phyloP scores from a whole-genome alignment of 2,329 filamentous ascomycete species.

The Stachybotrys echinatus region DNA sequence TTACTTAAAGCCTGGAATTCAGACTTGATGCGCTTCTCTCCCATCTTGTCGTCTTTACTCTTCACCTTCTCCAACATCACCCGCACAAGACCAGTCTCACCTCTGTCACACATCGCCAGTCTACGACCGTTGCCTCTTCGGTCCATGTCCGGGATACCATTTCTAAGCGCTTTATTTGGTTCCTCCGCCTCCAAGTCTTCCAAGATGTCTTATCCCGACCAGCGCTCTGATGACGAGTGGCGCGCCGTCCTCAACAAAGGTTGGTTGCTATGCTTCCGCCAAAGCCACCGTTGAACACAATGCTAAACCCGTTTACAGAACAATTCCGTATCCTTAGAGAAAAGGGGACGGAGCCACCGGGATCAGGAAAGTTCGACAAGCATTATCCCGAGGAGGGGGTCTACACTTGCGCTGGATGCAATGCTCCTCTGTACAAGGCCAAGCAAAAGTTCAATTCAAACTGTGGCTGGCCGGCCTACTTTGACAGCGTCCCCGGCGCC shows the following conservation, averaged over 20 bases:
- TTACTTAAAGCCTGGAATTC: neutral
- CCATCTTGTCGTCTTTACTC: slow-evolving; percentile 40
- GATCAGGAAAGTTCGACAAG: slow-evolving; percentile 80
- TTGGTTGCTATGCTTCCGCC: slow-evolving; percentile 9
- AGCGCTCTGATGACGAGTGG: slow-evolving; percentile 83
- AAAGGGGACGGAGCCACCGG: slow-evolving; percentile 83
- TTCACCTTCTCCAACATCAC: slow-evolving; percentile 42
- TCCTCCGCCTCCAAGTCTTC: slow-evolving; percentile 50
- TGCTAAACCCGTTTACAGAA: slow-evolving; percentile 49
- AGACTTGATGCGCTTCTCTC: slow-evolving; percentile 44
- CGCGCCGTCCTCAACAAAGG: slow-evolving; percentile 68
- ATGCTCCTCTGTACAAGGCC: slow-evolving; percentile 85
- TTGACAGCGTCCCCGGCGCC: slow-evolving; percentile 87
- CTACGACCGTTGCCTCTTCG: slow-evolving; percentile 22
- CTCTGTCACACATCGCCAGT: slow-evolving; percentile 13
- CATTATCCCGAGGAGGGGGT: slow-evolving; percentile 71
- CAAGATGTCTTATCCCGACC: slow-evolving; percentile 71
- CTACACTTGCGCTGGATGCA: slow-evolving; percentile 84
- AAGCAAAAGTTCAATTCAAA: slow-evolving; percentile 93
- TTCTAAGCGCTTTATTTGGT: slow-evolving; percentile 71
- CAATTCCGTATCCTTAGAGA: slow-evolving; percentile 92
- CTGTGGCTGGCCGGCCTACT: slow-evolving; percentile 98
- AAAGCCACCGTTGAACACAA: too few relatives aligned
- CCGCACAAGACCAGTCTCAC: slow-evolving; percentile 21
- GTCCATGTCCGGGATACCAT: slow-evolving; percentile 75